phyloP scores from a whole-genome alignment of 1,139 yeast genomes.

The Geotrichum restrictum region DNA sequence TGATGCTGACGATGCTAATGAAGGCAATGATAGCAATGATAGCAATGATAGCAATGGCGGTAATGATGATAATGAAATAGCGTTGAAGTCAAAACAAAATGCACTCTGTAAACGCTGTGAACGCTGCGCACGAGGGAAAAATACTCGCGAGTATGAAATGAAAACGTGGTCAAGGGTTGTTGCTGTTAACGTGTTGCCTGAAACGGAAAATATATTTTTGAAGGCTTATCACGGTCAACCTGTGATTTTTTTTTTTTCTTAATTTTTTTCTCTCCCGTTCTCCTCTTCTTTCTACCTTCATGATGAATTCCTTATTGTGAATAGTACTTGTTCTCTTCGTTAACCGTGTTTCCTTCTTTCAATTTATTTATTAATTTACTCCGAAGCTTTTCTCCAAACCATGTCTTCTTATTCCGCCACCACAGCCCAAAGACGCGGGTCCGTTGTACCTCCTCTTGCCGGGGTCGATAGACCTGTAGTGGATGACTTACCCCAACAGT shows the following conservation, averaged over 20 bases:
- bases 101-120: not conserved
- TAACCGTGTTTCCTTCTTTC: not conserved
- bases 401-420: constrained; percentile 42
- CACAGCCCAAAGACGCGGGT: constrained; percentile 53
- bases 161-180: constrained; percentile 6
- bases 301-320: not conserved
- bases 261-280: not conserved
- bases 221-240: constrained; percentile 1
- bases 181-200: not conserved
- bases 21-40: too few species aligned
- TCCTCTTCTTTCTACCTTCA: not conserved
- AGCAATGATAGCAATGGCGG: too few species aligned
- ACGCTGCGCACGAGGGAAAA: not conserved
- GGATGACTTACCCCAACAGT: constrained; percentile 36
- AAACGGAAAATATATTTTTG: not conserved
- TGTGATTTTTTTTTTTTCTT: constrained; percentile 2
- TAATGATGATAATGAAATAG: not conserved
- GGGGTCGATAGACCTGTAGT: constrained; percentile 65
- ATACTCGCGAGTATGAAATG: not conserved
- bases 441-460: constrained; percentile 76
- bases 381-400: not conserved
- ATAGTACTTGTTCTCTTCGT: not conserved
- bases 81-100: too few species aligned
- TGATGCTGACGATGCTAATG: too few species aligned
- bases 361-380: not conserved